phyloP scores from a whole-genome alignment of 78 protist genomes.

The Pigoraptor vietnamica region DNA sequence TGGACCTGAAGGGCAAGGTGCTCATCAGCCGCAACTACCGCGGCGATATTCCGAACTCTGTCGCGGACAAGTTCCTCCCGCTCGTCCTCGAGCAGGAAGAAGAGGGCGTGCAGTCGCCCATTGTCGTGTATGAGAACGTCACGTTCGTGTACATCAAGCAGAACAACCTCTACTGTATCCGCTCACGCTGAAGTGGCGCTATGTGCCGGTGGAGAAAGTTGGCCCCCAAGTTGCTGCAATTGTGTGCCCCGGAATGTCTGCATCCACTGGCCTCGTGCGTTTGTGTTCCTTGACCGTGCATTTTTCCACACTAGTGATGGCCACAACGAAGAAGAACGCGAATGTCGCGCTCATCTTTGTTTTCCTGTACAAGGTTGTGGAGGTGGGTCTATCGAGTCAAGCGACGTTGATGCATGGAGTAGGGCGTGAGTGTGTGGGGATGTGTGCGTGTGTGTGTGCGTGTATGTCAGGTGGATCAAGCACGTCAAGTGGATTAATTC shows the following conservation, averaged over 20 bases:
- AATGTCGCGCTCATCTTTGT: slow-evolving; percentile 86
- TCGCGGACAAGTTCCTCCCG: slow-evolving; percentile 23
- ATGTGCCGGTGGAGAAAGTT: not conserved
- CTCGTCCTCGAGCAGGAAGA: slow-evolving; percentile 25
- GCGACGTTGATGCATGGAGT: no score
- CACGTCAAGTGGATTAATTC: no score
- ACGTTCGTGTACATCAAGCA: slow-evolving; percentile 85
- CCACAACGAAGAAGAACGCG: slow-evolving; percentile 77
- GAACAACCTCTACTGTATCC: slow-evolving; percentile 77
- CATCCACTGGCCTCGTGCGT: no score
- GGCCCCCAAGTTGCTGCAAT: no score
- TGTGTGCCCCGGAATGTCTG: no score
- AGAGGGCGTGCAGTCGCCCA: slow-evolving; percentile 57
- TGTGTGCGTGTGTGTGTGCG: not conserved
- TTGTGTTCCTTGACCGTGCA: not conserved
- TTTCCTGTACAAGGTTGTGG: slow-evolving; percentile 66
- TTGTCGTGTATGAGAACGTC: slow-evolving; percentile 73
- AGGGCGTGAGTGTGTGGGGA: not conserved
- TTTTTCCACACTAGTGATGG: slow-evolving; percentile 61
- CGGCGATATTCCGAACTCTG: slow-evolving; percentile 71
- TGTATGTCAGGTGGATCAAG: not conserved
- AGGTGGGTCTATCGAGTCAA: slow-evolving; percentile 36
- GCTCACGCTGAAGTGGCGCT: not conserved
- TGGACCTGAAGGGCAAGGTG: slow-evolving; percentile 79
- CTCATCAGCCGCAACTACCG: slow-evolving; percentile 82